A percentile compares a stretch with the other conserved stretches of the same genome.
Evolutionary conservation across 2,329 filamentous ascomycete species (phyloP).

Genomic region (Penicillium verrucosum): DNA sequence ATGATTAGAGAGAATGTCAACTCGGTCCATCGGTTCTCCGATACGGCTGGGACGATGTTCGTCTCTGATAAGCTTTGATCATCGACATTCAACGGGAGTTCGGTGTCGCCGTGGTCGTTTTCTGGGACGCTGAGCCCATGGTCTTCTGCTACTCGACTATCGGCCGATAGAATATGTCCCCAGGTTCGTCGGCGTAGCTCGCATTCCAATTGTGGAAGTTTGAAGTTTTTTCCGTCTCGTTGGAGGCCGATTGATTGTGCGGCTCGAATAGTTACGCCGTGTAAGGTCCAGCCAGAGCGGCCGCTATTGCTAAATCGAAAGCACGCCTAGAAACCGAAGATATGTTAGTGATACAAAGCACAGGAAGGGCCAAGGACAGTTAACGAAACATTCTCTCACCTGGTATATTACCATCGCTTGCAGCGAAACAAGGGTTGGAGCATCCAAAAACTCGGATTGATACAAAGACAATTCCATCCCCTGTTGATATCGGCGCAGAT

Average conservation of each 20-base stretch:
- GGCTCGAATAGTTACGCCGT: constrained; percentile 52
- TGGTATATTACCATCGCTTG: constrained; percentile 40
- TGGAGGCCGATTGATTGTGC: constrained; percentile 51
- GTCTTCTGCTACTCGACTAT: constrained; percentile 54
- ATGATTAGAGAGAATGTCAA: constrained; percentile 57
- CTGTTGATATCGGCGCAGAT: constrained; percentile 22
- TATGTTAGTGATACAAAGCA: background rate
- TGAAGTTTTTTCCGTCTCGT: constrained; percentile 51
- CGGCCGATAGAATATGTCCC: constrained; percentile 50
- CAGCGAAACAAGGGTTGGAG: constrained; percentile 34
- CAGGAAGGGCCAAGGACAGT: no score
- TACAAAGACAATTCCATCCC: constrained; percentile 42
- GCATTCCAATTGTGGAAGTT: constrained; percentile 50
- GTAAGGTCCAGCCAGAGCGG: constrained; percentile 47
- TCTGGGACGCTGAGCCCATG: constrained; percentile 55
- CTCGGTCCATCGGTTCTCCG: constrained; percentile 54
- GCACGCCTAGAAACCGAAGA: constrained; percentile 14
- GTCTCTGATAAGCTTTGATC: constrained; percentile 52
- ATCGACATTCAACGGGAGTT: constrained; percentile 48
- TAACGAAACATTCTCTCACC: constrained; percentile 21
- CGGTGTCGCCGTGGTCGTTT: constrained; percentile 43
- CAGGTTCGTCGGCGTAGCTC: constrained; percentile 54
- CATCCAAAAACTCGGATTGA: constrained; percentile 41
- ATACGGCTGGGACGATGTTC: constrained; percentile 48
- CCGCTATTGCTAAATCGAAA: constrained; percentile 22